A percentile compares a stretch with the other conserved stretches of the same genome.
phyloP scores from a whole-genome alignment of 23 red algal species.

The Gracilaria domingensis region DNA sequence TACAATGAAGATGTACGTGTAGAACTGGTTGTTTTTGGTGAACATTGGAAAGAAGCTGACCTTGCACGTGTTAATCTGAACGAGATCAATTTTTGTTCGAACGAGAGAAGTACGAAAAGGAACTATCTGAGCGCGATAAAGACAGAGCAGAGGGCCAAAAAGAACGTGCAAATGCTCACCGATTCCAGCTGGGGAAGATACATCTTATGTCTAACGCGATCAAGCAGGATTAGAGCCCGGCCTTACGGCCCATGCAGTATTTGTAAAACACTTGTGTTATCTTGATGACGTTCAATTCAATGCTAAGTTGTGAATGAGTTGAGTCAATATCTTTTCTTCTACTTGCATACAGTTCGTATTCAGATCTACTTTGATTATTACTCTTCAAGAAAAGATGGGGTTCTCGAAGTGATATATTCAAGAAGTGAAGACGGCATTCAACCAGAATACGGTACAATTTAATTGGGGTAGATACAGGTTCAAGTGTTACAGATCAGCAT shows the following conservation, averaged over 20 bases:
- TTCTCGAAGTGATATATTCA: background rate
- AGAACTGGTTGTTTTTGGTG: background rate
- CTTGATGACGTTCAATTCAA: too few species aligned
- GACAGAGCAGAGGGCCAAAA: background rate
- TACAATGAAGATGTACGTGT: too few species aligned
- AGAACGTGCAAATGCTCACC: background rate
- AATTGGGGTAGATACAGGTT: too few species aligned
- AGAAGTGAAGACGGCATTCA: too few species aligned
- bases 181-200: background rate
- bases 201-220: background rate
- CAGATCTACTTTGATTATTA: conserved; percentile 18
- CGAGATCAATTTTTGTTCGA: background rate
- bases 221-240: background rate
- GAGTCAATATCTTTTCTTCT: background rate
- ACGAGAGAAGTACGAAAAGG: conserved; percentile 1
- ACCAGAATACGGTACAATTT: too few species aligned
- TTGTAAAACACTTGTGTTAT: background rate
- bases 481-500: too few species aligned
- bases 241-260: background rate
- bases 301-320: too few species aligned
- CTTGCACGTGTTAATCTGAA: background rate
- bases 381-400: conserved; percentile 11
- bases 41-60: conserved; percentile 12
- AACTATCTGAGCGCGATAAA: conserved; percentile 26
- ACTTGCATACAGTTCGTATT: background rate